phyloP scores from a whole-genome alignment of 306 rosid species.

The Quercus suber region DNA sequence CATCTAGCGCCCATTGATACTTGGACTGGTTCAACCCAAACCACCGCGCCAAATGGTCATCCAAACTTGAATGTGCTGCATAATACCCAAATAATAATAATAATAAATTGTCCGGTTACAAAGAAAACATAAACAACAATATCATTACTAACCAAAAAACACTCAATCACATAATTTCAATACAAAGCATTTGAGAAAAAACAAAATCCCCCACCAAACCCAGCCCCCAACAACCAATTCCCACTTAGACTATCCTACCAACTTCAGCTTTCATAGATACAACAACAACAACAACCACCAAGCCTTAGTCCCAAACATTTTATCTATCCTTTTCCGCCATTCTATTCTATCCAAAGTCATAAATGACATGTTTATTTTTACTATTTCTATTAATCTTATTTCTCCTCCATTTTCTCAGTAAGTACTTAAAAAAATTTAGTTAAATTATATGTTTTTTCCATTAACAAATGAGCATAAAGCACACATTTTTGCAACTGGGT shows the following conservation, averaged over 20 bases:
- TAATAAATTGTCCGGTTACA: neutral
- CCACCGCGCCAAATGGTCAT: slow-evolving; percentile 98
- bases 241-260: too few species aligned
- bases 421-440: neutral
- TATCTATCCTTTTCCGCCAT: too few species aligned
- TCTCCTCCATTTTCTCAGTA: neutral
- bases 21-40: slow-evolving; percentile 95
- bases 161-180: neutral
- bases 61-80: slow-evolving; percentile 93
- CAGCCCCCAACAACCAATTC: too few species aligned
- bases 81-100: slow-evolving; percentile 1
- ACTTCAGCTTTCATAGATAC: too few species aligned
- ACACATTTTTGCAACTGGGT: neutral
- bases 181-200: neutral
- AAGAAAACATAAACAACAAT: neutral
- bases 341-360: too few species aligned
- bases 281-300: too few species aligned
- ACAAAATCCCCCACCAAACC: too few species aligned
- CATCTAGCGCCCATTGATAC: slow-evolving; percentile 99
- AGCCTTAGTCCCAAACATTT: too few species aligned
- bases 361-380: neutral
- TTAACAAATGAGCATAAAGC: neutral
- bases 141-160: neutral
- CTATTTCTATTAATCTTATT: neutral
- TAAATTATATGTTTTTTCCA: neutral